phyloP scores from a whole-genome alignment of 2,329 filamentous ascomycete genomes.

The Byssoonygena ceratinophila region DNA sequence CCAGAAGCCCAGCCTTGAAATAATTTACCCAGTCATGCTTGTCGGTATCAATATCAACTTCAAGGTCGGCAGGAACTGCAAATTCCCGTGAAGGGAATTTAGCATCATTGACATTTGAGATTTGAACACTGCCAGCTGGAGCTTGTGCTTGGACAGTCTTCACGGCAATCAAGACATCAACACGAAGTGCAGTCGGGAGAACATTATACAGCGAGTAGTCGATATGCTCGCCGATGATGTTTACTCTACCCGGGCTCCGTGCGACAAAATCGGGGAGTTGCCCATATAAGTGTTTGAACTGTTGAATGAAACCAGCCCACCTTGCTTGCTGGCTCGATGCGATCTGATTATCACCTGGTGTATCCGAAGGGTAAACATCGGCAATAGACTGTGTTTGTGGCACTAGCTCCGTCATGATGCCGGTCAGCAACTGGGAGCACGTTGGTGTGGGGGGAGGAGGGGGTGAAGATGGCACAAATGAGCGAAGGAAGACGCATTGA shows the following conservation, averaged over 20 bases:
- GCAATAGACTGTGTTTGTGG: constrained; percentile 64
- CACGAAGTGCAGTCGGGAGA: constrained; percentile 86
- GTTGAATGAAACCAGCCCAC: constrained; percentile 62
- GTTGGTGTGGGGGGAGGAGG: not conserved
- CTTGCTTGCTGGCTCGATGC: constrained; percentile 57
- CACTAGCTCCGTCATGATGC: constrained; percentile 43
- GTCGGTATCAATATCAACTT: constrained; percentile 71
- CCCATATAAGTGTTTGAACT: constrained; percentile 62
- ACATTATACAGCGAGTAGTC: constrained; percentile 97
- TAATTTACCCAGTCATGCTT: constrained; percentile 96
- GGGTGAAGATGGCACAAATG: not conserved
- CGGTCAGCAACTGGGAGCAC: constrained; percentile 19
- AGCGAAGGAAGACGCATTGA: too few species aligned
- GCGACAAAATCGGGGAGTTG: constrained; percentile 67
- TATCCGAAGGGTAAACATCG: constrained; percentile 73
- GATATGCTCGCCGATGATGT: constrained; percentile 98
- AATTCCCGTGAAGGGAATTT: constrained; percentile 72
- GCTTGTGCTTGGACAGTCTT: constrained; percentile 36
- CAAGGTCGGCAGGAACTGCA: constrained; percentile 50
- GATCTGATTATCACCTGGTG: constrained; percentile 62
- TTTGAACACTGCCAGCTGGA: constrained; percentile 54
- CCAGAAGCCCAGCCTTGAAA: constrained; percentile 83
- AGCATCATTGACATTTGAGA: constrained; percentile 65
- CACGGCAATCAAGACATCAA: constrained; percentile 82
- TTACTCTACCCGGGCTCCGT: constrained; percentile 85